A percentile compares a stretch with the other conserved stretches of the same genome.
These are phyloP conservation scores for Candida glucosophila DNA, from an alignment of 1,139 yeast species.

Conservation along the genomic window DNA sequence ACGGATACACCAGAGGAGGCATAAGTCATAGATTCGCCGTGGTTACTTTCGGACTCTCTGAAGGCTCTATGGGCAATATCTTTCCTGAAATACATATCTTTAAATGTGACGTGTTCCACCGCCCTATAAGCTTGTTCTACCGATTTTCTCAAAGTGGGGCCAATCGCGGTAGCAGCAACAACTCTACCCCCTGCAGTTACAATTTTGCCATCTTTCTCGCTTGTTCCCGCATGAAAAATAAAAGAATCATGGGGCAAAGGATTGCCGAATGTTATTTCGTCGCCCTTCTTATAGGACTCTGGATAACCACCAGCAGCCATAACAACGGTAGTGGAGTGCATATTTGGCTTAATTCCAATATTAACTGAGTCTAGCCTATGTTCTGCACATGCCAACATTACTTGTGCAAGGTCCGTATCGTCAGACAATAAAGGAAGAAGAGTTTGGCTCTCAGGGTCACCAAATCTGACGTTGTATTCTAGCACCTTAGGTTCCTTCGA, in stretches of 20 bases:
- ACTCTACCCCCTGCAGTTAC: conserved; percentile 96
- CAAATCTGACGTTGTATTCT: conserved; percentile 96
- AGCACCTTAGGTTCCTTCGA: conserved; percentile 81
- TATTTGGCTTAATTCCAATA: conserved; percentile 50
- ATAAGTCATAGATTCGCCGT: conserved; percentile 55
- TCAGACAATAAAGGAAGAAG: conserved; percentile 77
- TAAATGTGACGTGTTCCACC: conserved; percentile 64
- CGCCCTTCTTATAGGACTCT: conserved; percentile 77
- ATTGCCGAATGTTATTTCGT: conserved; percentile 55
- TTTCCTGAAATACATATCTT: conserved; percentile 71
- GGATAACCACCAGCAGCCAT: conserved; percentile 98
- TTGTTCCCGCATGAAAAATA: conserved; percentile 95
- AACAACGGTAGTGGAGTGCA: conserved; percentile 84
- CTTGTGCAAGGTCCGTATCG: conserved; percentile 85
- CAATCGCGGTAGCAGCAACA: conserved; percentile 87
- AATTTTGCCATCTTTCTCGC: conserved; percentile 44
- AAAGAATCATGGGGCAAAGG: conserved; percentile 47
- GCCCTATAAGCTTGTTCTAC: conserved; percentile 83
- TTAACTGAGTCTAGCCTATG: conserved; percentile 84
- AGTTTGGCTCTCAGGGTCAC: conserved; percentile 98
- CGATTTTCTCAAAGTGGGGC: conserved; percentile 66
- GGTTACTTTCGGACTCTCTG: conserved; percentile 29
- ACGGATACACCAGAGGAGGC: conserved; percentile 97
- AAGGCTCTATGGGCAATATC: conserved; percentile 98
- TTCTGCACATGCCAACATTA: conserved; percentile 90